These are phyloP conservation scores for Epithele typhae DNA, from an alignment of 768 basidiomycete species.

Conservation along the genomic window DNA sequence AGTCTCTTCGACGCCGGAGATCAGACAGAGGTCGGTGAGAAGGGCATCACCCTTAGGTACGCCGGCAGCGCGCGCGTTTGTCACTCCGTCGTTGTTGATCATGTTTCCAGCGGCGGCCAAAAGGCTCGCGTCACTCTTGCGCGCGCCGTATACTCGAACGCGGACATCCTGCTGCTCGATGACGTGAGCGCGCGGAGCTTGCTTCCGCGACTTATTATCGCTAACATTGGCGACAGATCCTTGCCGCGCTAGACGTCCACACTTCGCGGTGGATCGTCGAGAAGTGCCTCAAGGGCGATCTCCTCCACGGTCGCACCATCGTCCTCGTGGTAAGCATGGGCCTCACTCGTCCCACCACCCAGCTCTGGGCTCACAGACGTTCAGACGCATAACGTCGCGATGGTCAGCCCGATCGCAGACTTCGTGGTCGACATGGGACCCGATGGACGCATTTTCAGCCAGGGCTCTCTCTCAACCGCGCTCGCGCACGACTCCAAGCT, in stretches of 20 bases:
- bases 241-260: slow-evolving; percentile 47
- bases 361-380: neutral
- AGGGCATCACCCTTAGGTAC: slow-evolving; percentile 42
- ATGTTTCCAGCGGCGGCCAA: slow-evolving; percentile 34
- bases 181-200: slow-evolving; percentile 23
- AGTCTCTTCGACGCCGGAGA: slow-evolving; percentile 46
- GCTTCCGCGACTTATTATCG: slow-evolving; percentile 21
- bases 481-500: slow-evolving; percentile 35
- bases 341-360: neutral
- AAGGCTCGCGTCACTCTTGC: slow-evolving; percentile 40
- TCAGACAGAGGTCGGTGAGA: slow-evolving; percentile 52
- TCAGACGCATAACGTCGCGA: slow-evolving; percentile 46
- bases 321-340: slow-evolving; percentile 37
- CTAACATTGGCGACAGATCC: slow-evolving; percentile 39
- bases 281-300: slow-evolving; percentile 38
- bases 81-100: neutral
- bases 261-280: slow-evolving; percentile 46
- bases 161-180: slow-evolving; percentile 36
- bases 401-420: slow-evolving; percentile 46
- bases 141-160: slow-evolving; percentile 35
- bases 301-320: slow-evolving; percentile 42
- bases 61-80: neutral
- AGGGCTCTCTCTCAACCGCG: slow-evolving; percentile 42
- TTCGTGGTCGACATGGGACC: slow-evolving; percentile 47
- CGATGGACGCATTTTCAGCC: slow-evolving; percentile 46